Conservation (phyloP, 306 rosid species). For the Castanea sativa region DNA sequence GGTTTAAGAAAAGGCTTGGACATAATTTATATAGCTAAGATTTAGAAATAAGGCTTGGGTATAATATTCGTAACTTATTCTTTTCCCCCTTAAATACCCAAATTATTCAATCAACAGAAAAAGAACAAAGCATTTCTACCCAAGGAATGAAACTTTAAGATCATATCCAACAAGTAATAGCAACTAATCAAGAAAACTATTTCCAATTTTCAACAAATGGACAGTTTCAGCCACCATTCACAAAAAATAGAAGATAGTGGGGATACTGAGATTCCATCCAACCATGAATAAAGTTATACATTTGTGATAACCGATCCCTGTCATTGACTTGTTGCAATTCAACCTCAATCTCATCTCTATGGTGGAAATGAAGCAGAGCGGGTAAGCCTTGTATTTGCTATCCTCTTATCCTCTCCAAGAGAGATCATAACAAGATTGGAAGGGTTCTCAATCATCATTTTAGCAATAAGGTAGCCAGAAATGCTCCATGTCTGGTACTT, state of each 20-base stretch:
- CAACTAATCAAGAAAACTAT: not conserved
- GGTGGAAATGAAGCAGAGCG: not conserved
- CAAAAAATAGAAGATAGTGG: not conserved
- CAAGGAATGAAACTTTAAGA: too few relatives aligned
- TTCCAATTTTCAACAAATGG: not conserved
- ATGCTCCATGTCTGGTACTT: slow-evolving; percentile 20
- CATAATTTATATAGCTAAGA: too few relatives aligned
- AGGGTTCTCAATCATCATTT: slow-evolving; percentile 24
- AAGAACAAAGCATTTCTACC: too few relatives aligned
- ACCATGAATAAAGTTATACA: not conserved
- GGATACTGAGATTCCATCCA: not conserved
- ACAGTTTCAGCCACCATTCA: not conserved
- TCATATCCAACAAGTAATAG: not conserved
- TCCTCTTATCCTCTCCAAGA: slow-evolving; percentile 14
- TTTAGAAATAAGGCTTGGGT: too few relatives aligned
- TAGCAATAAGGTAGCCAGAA: slow-evolving; percentile 24
- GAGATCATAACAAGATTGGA: slow-evolving; percentile 4
- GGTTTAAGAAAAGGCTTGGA: too few relatives aligned
- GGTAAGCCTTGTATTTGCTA: not conserved
- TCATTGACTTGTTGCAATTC: not conserved
- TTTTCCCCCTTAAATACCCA: too few relatives aligned
- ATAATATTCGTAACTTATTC: too few relatives aligned
- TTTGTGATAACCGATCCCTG: not conserved
- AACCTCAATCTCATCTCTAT: not conserved
- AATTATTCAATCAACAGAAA: too few relatives aligned